Evolutionary conservation across 257 asterid genomes (phyloP).

Genomic region (Solanum neorickii): DNA sequence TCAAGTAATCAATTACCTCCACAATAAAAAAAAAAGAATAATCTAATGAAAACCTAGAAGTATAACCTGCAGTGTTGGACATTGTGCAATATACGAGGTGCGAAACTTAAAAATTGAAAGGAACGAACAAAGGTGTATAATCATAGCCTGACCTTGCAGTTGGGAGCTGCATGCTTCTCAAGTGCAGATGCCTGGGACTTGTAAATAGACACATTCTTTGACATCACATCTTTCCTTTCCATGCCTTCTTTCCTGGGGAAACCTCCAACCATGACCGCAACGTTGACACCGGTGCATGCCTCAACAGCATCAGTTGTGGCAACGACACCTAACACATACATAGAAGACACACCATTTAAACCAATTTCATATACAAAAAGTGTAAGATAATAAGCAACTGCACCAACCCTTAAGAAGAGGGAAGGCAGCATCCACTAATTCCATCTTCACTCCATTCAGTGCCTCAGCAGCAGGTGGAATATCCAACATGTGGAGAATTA

Average conservation of each 20-base stretch:
- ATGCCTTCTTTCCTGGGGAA: constrained; percentile 98
- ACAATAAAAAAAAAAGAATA: background rate
- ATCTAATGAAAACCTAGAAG: background rate
- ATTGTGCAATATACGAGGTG: background rate
- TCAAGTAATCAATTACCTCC: background rate
- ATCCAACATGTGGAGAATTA: constrained; percentile 90
- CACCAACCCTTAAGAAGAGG: constrained; percentile 78
- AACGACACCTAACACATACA: constrained; percentile 55
- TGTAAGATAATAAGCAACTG: background rate
- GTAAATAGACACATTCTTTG: constrained; percentile 91
- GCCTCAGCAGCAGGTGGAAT: constrained; percentile 89
- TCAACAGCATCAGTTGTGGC: constrained; percentile 83
- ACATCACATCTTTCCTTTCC: constrained; percentile 96
- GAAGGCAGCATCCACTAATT: constrained; percentile 82
- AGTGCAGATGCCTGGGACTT: constrained; percentile 94
- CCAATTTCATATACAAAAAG: background rate
- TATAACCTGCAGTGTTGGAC: background rate
- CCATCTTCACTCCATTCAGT: constrained; percentile 88
- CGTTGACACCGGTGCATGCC: constrained; percentile 78
- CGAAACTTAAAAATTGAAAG: background rate
- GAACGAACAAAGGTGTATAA: background rate
- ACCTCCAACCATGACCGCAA: constrained; percentile 97
- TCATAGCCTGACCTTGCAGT: constrained; percentile 63
- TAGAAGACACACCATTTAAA: background rate
- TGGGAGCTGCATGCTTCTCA: constrained; percentile 80